Evolutionary conservation across 345 rosid species (phyloP).

Genomic region (Cardamine resedifolia): DNA sequence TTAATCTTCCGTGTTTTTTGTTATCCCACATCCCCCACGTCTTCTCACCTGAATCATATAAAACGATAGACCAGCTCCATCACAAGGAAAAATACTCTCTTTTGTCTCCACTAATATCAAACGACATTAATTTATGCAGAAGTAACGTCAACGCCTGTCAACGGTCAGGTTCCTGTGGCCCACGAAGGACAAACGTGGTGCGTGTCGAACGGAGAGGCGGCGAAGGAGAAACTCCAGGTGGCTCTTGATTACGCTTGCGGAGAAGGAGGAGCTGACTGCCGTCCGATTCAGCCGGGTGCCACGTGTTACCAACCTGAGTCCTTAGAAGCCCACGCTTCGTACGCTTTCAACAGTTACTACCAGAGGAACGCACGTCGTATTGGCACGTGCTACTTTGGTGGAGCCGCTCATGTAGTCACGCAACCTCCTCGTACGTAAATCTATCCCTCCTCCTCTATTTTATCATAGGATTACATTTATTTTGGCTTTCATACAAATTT

Average conservation of each 20-base stretch:
- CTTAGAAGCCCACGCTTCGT: slow-evolving; percentile 78
- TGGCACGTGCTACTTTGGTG: slow-evolving; percentile 76
- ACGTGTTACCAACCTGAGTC: slow-evolving; percentile 66
- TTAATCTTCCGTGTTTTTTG: slow-evolving; percentile 16
- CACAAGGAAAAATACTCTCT: neutral
- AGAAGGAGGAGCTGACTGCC: slow-evolving; percentile 88
- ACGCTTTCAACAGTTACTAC: slow-evolving; percentile 85
- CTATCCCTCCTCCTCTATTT: neutral
- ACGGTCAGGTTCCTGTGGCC: slow-evolving; percentile 32
- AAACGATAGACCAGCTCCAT: neutral
- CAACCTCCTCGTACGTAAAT: slow-evolving; percentile 63
- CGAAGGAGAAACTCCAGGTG: slow-evolving; percentile 52
- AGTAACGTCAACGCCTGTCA: slow-evolving; percentile 29
- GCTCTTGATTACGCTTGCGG: slow-evolving; percentile 85
- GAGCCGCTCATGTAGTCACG: slow-evolving; percentile 67
- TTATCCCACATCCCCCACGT: slow-evolving; percentile 34
- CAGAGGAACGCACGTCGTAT: slow-evolving; percentile 64
- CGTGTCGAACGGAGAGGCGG: slow-evolving; percentile 54
- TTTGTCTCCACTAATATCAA: neutral
- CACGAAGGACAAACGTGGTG: slow-evolving; percentile 70
- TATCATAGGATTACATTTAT: neutral
- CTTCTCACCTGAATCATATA: neutral
- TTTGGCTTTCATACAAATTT: neutral
- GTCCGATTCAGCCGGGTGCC: slow-evolving; percentile 69
- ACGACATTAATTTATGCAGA: neutral